Evolutionary conservation across 2,329 filamentous ascomycete species (phyloP).

Genomic region (Clarireedia paspali): DNA sequence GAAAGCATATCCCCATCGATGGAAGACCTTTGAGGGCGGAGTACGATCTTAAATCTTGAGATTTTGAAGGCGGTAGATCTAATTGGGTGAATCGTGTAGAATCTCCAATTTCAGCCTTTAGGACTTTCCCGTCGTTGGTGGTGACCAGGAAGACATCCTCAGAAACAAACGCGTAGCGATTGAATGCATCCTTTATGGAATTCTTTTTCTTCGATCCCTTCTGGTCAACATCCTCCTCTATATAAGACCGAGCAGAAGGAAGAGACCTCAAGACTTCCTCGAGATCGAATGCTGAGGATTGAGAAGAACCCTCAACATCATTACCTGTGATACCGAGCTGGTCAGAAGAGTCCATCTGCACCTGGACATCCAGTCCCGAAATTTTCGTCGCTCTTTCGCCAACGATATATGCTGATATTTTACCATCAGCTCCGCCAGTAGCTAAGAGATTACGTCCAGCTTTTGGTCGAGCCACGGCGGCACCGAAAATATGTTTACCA

Average conservation of each 20-base stretch:
- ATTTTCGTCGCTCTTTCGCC: background rate
- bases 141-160: slow-evolving; percentile 45
- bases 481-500: slow-evolving; percentile 89
- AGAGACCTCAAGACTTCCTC: slow-evolving; percentile 9
- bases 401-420: slow-evolving; percentile 38
- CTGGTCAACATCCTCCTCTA: background rate
- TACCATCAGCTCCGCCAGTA: slow-evolving; percentile 82
- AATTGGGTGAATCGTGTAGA: slow-evolving; percentile 26
- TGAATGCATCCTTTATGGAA: slow-evolving; percentile 39
- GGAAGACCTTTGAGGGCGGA: slow-evolving; percentile 36
- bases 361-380: background rate
- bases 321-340: background rate
- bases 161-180: slow-evolving; percentile 56
- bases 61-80: slow-evolving; percentile 19
- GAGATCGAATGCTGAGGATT: slow-evolving; percentile 7
- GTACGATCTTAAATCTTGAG: slow-evolving; percentile 38
- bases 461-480: slow-evolving; percentile 37
- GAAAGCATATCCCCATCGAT: slow-evolving; percentile 33
- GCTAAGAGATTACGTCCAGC: slow-evolving; percentile 29
- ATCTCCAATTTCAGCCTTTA: slow-evolving; percentile 35
- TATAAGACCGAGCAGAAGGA: too few species aligned
- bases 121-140: slow-evolving; percentile 53
- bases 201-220: slow-evolving; percentile 26
- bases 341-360: too few species aligned
- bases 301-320: background rate